phyloP scores from a whole-genome alignment of 495 filamentous ascomycete species.

The Cercophora scortea region DNA sequence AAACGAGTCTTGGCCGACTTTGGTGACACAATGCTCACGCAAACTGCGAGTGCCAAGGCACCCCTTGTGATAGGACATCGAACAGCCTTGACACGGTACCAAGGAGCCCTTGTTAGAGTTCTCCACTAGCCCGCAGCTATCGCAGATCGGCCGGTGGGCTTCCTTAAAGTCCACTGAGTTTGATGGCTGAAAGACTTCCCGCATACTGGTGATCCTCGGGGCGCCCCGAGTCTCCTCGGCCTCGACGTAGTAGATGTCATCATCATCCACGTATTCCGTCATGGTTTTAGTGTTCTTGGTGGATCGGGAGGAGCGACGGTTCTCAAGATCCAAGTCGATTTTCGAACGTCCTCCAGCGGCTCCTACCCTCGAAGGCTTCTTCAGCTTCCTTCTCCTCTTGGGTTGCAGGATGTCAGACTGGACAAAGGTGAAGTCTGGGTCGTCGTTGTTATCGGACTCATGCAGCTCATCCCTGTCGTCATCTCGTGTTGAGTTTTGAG shows the following conservation, averaged over 20 bases:
- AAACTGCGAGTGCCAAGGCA: slow-evolving; percentile 68
- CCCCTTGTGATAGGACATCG: slow-evolving; percentile 65
- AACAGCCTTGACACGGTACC: slow-evolving; percentile 88
- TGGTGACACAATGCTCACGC: slow-evolving; percentile 92
- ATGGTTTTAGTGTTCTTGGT: slow-evolving; percentile 47
- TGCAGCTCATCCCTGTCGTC: slow-evolving; percentile 40
- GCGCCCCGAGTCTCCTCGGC: slow-evolving; percentile 44
- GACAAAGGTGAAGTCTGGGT: slow-evolving; percentile 24
- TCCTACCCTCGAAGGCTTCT: not conserved
- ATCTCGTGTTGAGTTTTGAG: slow-evolving; percentile 7
- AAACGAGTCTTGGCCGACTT: slow-evolving; percentile 66
- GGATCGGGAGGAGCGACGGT: slow-evolving; percentile 43
- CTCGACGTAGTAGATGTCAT: slow-evolving; percentile 46
- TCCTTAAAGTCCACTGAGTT: slow-evolving; percentile 52
- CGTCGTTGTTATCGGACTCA: slow-evolving; percentile 21
- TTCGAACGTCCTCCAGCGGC: not conserved
- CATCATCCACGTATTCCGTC: slow-evolving; percentile 46
- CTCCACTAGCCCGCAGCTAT: slow-evolving; percentile 55
- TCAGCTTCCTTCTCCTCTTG: slow-evolving; percentile 4
- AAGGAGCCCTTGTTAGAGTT: slow-evolving; percentile 53
- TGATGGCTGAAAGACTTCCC: slow-evolving; percentile 57
- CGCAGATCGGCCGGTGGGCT: slow-evolving; percentile 63
- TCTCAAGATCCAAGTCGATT: slow-evolving; percentile 37
- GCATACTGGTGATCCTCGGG: slow-evolving; percentile 52
- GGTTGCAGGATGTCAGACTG: slow-evolving; percentile 30